Evolutionary conservation across 2,329 filamentous ascomycete species (phyloP), one percentile per base, ranked within the genome.

Genomic region (Coleophoma cylindrospora): DNA sequence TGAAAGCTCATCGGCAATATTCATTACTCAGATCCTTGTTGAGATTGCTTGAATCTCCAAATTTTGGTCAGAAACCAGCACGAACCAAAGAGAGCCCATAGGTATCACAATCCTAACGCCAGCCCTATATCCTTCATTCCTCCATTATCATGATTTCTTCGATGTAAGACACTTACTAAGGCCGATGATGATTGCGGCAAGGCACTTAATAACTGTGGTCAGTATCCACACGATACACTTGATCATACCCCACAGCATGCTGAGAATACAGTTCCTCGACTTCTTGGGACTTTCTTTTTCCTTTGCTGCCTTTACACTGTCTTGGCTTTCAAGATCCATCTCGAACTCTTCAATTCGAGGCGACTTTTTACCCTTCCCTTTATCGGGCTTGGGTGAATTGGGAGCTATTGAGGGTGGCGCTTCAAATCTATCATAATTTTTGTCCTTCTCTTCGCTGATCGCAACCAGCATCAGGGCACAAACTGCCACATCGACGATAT

Each of bases 301-400:
- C 45, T 55, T 58, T 33, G 57, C 57, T 2, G 50, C 50, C 38
- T 58, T 62, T 34, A 61, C 34, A 47, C 58, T 63, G 59, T 55
- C 73, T 65, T 85, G 82, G 61, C 81, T 85, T 66, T 84, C 82
- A 5, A 86, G 64, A 56, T 86, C 82, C 36, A 84, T 67, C 63
- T 80, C 82, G 50, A 84, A 77, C 57, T 77, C 74, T 56, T 83
- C 77, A 61, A 79, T 72, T 55, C 71, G 73, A 34, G 34, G 19
- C 49, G 65, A 64, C 57, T 66, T 68, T 58, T 60, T 64, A 10
- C 50, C 50, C 50, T 56, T 68, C 43, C 62, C 61, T 43, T 65
- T 63, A 2, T 54, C 51, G 10, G 56, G 49, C 47, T 65, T 61
- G 48, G 54, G 58, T 13, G 50, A 56, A 19, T 43, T 32, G 1